Evolutionary conservation across 2,329 filamentous ascomycete species (phyloP), one percentile per base, ranked within the genome.

Genomic region (Aschersonia sp.): DNA sequence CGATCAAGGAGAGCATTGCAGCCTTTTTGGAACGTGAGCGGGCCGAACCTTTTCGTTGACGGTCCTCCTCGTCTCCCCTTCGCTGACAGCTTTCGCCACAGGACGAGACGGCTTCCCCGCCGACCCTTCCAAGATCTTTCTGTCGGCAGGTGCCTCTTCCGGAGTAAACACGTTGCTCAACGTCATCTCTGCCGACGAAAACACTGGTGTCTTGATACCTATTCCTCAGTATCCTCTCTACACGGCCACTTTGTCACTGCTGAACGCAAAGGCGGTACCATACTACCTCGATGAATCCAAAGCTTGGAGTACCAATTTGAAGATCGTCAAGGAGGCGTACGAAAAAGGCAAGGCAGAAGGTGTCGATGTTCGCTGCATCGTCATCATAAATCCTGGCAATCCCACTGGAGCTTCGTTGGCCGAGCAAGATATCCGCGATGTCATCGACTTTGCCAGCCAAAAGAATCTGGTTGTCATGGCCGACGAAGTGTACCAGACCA

Each of bases 401-500:
- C 92, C 92, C 4, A 98, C 92, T 2, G 92, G 92, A 55, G 87
- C 88, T 46, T 92, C 83, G 47, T 77, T 98, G 14, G 72, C 82
- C 37, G 76, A 84, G 54, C 75, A 79, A 22, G 87, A 96, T 60
- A 81, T 98, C 64, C 80, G 83, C 59, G 75, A 76, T 46, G 86
- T 97, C n/a, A 76, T 97, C 55, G 79, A 92, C 54, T 84, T 96
- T 53, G 90, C 92, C 40, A 82, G 81, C 31, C 75, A 89, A 64
- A 80, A 96, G 72, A 79, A 83, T 57, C 76, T 98, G 30, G 88
- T 97, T 48, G 73, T 97, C 54, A 78, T 98, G 59, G 92, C 92
- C 46, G 92, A 98, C 61, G 92, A 98, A 68, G 92, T 98, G 39
- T 98, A 98, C 78, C 92, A 98, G 70, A 97, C 92, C 61, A 98